A percentile compares a stretch with the other conserved stretches of the same genome.
Conservation (phyloP, 2,329 filamentous ascomycete genomes). For the Tolypocladium inflatum region DNA sequence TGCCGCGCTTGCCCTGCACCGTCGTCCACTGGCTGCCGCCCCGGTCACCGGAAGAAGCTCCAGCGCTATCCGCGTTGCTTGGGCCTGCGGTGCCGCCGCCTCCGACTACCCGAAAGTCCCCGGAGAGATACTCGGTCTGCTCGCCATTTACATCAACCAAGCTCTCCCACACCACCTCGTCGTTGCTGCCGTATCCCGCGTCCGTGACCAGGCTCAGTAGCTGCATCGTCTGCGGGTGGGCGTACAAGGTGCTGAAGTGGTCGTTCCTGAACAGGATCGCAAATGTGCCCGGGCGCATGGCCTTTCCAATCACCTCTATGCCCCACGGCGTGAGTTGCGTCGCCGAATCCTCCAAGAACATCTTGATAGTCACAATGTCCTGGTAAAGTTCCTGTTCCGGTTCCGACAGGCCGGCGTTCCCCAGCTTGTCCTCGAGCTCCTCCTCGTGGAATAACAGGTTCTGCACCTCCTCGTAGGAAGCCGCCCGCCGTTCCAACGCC, state of each 20-base stretch:
- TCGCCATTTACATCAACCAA: constrained; percentile 81
- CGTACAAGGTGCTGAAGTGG: constrained; percentile 90
- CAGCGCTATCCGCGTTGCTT: constrained; percentile 5
- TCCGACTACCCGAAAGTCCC: constrained; percentile 84
- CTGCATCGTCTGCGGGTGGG: constrained; percentile 67
- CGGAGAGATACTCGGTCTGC: constrained; percentile 74
- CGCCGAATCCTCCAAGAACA: constrained; percentile 68
- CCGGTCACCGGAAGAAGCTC: constrained; percentile 7
- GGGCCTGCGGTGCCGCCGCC: constrained; percentile 14
- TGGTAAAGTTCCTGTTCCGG: constrained; percentile 73
- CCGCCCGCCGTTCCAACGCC: constrained; percentile 65
- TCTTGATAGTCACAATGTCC: constrained; percentile 76
- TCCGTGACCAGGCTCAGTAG: constrained; percentile 86
- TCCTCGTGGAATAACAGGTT: constrained; percentile 82
- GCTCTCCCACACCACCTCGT: constrained; percentile 94
- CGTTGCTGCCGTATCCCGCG: constrained; percentile 76
- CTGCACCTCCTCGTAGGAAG: constrained; percentile 86
- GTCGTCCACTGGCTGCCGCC: constrained; percentile 43
- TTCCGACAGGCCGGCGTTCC: constrained; percentile 45
- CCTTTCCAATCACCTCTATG: constrained; percentile 61
- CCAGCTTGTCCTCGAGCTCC: constrained; percentile 73
- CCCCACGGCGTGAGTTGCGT: constrained; percentile 84
- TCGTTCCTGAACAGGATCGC: constrained; percentile 95
- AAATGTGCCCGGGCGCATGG: constrained; percentile 66
- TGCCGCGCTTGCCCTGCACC: constrained; percentile 29